Percentiles rank a stretch among this genome's conserved stretches.
Conservation (phyloP, 192 early-diverging fungal species). For the Backusella tarrabulga region DNA sequence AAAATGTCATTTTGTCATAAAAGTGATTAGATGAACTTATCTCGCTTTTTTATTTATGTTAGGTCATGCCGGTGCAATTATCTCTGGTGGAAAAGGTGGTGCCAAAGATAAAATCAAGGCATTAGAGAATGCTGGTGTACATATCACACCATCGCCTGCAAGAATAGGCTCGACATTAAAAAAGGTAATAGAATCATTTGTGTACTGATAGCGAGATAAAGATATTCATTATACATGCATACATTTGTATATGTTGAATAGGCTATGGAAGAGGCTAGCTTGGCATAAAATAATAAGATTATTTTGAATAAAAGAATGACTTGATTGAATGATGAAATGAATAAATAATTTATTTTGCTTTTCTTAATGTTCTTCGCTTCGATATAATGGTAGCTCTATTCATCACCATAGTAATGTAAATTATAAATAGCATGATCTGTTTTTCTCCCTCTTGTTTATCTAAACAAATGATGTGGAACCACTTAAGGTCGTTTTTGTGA, state of each 20-base stretch:
- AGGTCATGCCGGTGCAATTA: conserved; percentile 96
- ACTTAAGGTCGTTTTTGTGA: neutral
- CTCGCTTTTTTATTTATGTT: neutral
- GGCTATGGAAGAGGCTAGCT: conserved; percentile 56
- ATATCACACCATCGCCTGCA: conserved; percentile 90
- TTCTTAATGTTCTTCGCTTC: too few relatives aligned
- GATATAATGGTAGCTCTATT: too few relatives aligned
- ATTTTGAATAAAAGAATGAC: neutral
- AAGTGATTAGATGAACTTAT: neutral
- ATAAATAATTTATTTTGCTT: neutral
- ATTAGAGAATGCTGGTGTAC: conserved; percentile 86
- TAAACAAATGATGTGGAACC: neutral
- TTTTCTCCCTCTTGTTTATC: neutral
- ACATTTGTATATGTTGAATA: neutral
- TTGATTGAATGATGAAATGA: neutral
- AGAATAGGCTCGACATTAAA: conserved; percentile 90
- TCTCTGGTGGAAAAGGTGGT: conserved; percentile 97
- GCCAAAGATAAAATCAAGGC: conserved; percentile 98
- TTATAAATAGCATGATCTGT: neutral
- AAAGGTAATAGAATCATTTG: conserved; percentile 39
- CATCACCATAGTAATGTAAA: too few relatives aligned
- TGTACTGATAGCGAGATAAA: too few relatives aligned
- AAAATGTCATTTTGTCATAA: neutral
- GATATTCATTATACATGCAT: neutral
- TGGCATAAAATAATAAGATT: conserved; percentile 27